Evolutionary conservation across 2,329 filamentous ascomycete genomes (phyloP), one percentile per base, ranked within the genome.

Genomic region (Epicoccum nigrum): DNA sequence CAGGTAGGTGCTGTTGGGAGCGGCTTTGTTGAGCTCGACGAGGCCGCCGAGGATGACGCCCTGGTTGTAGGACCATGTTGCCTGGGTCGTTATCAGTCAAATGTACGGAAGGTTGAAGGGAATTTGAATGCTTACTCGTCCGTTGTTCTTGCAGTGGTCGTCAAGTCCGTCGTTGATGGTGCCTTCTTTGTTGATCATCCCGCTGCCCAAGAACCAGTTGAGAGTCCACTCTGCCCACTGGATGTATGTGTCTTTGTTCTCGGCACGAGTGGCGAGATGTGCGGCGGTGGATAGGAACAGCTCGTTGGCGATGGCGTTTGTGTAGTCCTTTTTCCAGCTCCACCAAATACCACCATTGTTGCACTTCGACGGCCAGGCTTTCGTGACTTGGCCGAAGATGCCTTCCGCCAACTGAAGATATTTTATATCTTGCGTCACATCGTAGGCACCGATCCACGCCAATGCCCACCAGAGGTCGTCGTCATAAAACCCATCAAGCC

Each of bases 11-110:
- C 33, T 27, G 23, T 74, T 58, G 0, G 73, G 65, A 0, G 75
- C 70, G 0, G 78, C 79, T 28, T 59, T 66, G 54, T 74, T 72
- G 15, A 85, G 73, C 56, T 86, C 82, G 2, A 80, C 78, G 0
- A 87, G 76, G 0, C 79, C 84, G 11, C 81, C 76, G 6, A 87
- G 77, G 17, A 86, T 76, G 1, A 86, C 82, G 7, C 85, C 85
- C 66, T 87, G 84, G 59, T 85, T 85, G 67, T 85, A 85, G 0
- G 78, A 77, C 74, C 77, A 84, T 9, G 73, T 67, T 6, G 62
- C 65, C 17, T 74, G 46, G 3, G n/a, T 9, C 1, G 3, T 6
- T 17, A 17, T 48, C 5, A 48, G 38, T 13, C 9, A n/a, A 25
- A 25, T 25, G 23, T 9, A 9, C 23, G 23, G 9, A 25, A 25